Percentiles rank a stretch among this genome's conserved stretches.
Evolutionary conservation across 805 yeast genomes (phyloP).

Genomic region (Teunomyces gatunensis): DNA sequence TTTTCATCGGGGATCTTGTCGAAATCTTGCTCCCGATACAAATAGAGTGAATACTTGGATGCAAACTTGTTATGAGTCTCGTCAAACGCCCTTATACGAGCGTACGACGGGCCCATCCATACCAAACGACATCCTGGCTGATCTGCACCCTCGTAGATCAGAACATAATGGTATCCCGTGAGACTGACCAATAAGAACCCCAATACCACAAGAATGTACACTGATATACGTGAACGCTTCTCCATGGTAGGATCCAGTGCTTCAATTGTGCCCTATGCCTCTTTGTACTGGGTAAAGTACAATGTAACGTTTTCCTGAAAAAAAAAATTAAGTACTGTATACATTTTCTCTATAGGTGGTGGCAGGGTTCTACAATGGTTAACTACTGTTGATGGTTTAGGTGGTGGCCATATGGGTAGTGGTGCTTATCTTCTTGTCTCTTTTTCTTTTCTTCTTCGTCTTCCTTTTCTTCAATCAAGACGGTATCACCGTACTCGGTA

Average conservation of each 20-base stretch:
- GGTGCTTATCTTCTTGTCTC: not conserved
- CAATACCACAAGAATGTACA: constrained; percentile 1
- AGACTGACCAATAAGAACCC: constrained; percentile 11
- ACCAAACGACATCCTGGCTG: constrained; percentile 57
- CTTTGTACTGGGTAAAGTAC: not conserved
- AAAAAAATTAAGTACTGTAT: not conserved
- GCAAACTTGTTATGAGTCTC: constrained; percentile 66
- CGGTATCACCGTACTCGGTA: constrained; percentile 29
- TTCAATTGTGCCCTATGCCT: not conserved
- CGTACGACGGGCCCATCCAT: constrained; percentile 83
- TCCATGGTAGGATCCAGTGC: not conserved
- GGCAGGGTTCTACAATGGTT: not conserved
- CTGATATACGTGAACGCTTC: constrained; percentile 1
- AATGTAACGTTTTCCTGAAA: too few species aligned
- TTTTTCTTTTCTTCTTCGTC: constrained; percentile 1
- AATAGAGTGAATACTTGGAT: constrained; percentile 75
- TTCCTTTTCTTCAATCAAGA: constrained; percentile 21
- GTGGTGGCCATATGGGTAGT: not conserved
- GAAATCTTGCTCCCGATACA: constrained; percentile 80
- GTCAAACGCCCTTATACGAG: constrained; percentile 71
- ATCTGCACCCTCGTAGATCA: constrained; percentile 28
- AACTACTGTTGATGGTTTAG: not conserved
- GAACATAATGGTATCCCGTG: constrained; percentile 15
- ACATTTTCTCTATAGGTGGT: not conserved
- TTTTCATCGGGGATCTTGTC: constrained; percentile 52